Percentiles rank a stretch among this genome's conserved stretches.
phyloP scores from a whole-genome alignment of 2,329 filamentous ascomycete genomes.

The Colletotrichum ledebouriae region DNA sequence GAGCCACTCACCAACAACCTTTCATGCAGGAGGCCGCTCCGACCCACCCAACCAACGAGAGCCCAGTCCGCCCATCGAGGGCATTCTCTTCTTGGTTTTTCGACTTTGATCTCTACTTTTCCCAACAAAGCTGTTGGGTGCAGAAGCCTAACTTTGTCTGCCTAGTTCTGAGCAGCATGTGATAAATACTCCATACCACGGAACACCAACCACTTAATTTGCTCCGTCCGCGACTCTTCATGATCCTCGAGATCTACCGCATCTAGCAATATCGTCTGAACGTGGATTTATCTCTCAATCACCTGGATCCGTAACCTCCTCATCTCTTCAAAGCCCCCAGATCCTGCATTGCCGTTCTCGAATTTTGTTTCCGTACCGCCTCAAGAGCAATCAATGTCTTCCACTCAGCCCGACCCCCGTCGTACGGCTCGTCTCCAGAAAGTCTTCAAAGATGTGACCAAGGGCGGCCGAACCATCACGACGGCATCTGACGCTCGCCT shows the following conservation, averaged over 20 bases:
- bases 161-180: slow-evolving; percentile 17
- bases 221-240: background rate
- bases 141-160: slow-evolving; percentile 16
- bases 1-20: background rate
- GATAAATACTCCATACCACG: slow-evolving; percentile 5
- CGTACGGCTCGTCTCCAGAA: slow-evolving; percentile 40
- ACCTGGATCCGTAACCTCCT: background rate
- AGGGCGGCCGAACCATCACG: slow-evolving; percentile 31
- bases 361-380: too few species aligned
- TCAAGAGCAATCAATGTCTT: too few species aligned
- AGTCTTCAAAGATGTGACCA: slow-evolving; percentile 39
- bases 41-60: slow-evolving; percentile 22
- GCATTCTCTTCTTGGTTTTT: slow-evolving; percentile 25
- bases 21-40: slow-evolving; percentile 27
- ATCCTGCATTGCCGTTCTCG: too few species aligned
- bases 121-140: slow-evolving; percentile 23
- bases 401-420: background rate
- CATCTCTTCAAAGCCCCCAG: background rate
- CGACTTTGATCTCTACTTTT: slow-evolving; percentile 7
- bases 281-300: too few species aligned
- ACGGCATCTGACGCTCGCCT: slow-evolving; percentile 44
- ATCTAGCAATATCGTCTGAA: background rate
- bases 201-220: background rate
- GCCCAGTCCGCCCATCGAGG: slow-evolving; percentile 2
- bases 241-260: background rate